Evolutionary conservation across 108 stramenopile genomes (phyloP).

Genomic region (Cyclotella kingstonii): DNA sequence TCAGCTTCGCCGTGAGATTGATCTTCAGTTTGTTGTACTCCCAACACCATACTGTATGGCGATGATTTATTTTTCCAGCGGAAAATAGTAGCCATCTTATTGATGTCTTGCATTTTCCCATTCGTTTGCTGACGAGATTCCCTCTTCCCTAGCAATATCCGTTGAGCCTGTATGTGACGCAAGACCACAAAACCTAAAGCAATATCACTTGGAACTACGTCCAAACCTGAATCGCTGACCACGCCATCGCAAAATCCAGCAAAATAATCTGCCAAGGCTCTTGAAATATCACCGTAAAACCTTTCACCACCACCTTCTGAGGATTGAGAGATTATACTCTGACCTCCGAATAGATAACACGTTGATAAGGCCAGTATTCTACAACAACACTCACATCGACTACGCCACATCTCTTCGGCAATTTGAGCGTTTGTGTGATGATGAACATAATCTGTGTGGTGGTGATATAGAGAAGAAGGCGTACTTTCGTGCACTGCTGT

Average conservation of each 20-base stretch:
- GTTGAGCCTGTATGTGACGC: constrained; percentile 69
- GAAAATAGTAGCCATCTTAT: constrained; percentile 29
- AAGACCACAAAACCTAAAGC: constrained; percentile 75
- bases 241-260: constrained; percentile 39
- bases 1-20: too few relatives aligned
- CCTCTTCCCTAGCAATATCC: constrained; percentile 46
- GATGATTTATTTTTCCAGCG: constrained; percentile 19
- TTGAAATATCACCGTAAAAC: constrained; percentile 64
- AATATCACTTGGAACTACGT: constrained; percentile 82
- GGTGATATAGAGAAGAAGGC: constrained; percentile 15
- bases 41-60: too few relatives aligned
- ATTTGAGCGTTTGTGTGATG: constrained; percentile 28
- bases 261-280: constrained; percentile 84
- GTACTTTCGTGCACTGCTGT: too few relatives aligned
- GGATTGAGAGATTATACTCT: constrained; percentile 51
- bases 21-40: too few relatives aligned
- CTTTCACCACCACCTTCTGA: constrained; percentile 30
- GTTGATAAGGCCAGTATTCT: constrained; percentile 61
- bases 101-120: not conserved
- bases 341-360: constrained; percentile 86
- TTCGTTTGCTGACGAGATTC: constrained; percentile 32
- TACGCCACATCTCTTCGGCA: constrained; percentile 68
- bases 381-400: constrained; percentile 70
- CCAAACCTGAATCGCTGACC: constrained; percentile 30
- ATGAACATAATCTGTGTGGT: constrained; percentile 16